A percentile compares a stretch with the other conserved stretches of the same genome.
Evolutionary conservation across 2,329 filamentous ascomycete species (phyloP).

Genomic region (Sporothrix mexicana): DNA sequence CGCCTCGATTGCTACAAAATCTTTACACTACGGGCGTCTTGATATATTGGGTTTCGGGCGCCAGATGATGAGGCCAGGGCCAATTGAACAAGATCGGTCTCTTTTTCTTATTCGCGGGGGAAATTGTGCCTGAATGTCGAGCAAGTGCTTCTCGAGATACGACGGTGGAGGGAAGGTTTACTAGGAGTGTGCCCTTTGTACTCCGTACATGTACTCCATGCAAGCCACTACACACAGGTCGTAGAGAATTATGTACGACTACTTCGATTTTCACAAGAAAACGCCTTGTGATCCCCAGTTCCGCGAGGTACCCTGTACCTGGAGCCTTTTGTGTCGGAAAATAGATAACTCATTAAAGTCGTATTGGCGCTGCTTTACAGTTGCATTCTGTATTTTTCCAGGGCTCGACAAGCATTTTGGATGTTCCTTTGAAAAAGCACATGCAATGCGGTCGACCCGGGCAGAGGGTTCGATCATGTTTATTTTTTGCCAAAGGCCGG

Average conservation of each 20-base stretch:
- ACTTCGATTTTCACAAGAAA: neutral
- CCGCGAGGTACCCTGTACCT: neutral
- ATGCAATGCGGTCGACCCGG: conserved; percentile 1
- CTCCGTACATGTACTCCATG: neutral
- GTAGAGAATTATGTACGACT: neutral
- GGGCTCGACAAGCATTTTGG: conserved; percentile 1
- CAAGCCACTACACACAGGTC: neutral
- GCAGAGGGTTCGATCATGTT: conserved; percentile 1
- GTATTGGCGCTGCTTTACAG: too few species aligned
- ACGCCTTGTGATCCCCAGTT: neutral
- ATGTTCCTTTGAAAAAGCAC: neutral
- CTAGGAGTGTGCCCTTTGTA: neutral
- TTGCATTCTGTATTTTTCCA: neutral
- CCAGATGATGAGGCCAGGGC: too few species aligned
- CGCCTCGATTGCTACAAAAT: neutral
- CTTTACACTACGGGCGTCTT: too few species aligned
- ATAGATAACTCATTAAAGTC: neutral
- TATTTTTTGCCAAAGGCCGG: neutral
- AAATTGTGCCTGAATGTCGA: neutral
- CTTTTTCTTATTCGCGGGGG: neutral
- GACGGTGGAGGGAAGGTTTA: neutral
- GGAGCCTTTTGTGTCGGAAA: neutral
- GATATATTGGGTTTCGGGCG: too few species aligned
- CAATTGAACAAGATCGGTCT: too few species aligned
- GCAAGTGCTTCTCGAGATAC: neutral